Evolutionary conservation across 1,139 yeast genomes (phyloP), one percentile per base, ranked within the genome.

Genomic region (Candida freyschussii): DNA sequence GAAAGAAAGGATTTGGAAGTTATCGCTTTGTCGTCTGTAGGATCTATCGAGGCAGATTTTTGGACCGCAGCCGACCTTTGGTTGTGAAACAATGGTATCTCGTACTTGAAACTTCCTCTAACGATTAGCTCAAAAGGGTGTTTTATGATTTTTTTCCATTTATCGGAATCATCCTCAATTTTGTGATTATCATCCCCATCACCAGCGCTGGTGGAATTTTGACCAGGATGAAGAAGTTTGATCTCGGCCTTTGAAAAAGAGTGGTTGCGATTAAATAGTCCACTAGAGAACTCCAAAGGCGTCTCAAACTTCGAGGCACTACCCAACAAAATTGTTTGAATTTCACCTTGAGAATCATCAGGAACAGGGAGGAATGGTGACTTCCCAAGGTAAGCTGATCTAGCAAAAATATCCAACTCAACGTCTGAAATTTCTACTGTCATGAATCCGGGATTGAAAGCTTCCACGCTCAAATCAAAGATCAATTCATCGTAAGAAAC

Each of bases 401-500:
- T 80, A 1, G 96, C 97, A 64, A 91, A 91, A 4, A 91, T 67
- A 54, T 89, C 96, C 29, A 91, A 57, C 47, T 86, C 93, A 6
- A 81, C 80, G 7, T 77, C 75, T 27, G 67, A 66, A 3, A 89
- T 67, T 6, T 67, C 66, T 5, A 89, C 75, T 1, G 84, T 69
- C 47, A 82, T 69, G 64, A 85, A 72, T 0, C 96, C 96, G 1
- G 96, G 96, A 55, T 91, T 91, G 45, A 79, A 73, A 1, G 94
- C 95, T 41, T 77, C 80, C 14, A 86, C 75, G 4, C 75, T 72
- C 43, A 89, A 63, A 55, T 82, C 86, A 60, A 89, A 86, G 2
- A 87, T 72, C 33, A 91, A 63, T 53, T 87, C 96, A 51, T 87
- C 95, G 45, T 80, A 78, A 40, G 94, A 79, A 4, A 86, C 85